Base-by-base conservation (phyloP, 192 early-diverging fungal genomes). In the Gaertneriomyces sp. region DNA sequence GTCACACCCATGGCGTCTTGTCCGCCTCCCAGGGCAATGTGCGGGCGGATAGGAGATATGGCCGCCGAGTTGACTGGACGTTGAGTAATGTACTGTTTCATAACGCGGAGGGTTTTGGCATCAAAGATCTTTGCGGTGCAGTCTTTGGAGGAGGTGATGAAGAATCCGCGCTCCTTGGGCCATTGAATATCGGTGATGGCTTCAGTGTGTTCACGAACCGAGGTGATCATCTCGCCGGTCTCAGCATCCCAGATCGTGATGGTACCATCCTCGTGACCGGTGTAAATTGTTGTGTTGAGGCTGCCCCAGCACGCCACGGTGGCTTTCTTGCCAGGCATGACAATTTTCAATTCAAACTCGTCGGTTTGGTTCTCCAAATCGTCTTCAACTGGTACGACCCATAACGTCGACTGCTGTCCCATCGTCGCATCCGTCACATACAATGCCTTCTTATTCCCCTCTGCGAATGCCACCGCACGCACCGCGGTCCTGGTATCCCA, bases 1-100 rank as follows among this genome's bases (percentile, higher is more conserved):
- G 96, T 97, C 53, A 99, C 96, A 69, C 85, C 78, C 92, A 95
- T 96, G 47, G 96, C 95, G 72, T 95, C 94, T 81, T 99, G 96
- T 68, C 96, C 96, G 85, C 96, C 96, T 61, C 96, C 96, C 46
- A 81, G 60, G 11, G 72, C 55, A 62, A 76, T 76, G 64, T 85
- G 83, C 11, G 80, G 76, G 33, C 74, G 69, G 45, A 85, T 85
- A 41, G 96, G 96, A 42, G 91, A 93, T 51, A 99, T 83, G 1
- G 89, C 75, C 3, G 96, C 96, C 25, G 93, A 89, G 82, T 97
- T 99, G 63, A 97, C 84, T 9, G 89, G 88, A 38, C 93, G 89
- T 69, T 93, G 89, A 8, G 94, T 89, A 49, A 78, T 74, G 74
- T 86, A 99, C 57, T 76, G 79, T 81, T 96, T 96, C 68, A 94